Base-by-base conservation (phyloP, 768 basidiomycete species). In the Serendipita sp. region DNA sequence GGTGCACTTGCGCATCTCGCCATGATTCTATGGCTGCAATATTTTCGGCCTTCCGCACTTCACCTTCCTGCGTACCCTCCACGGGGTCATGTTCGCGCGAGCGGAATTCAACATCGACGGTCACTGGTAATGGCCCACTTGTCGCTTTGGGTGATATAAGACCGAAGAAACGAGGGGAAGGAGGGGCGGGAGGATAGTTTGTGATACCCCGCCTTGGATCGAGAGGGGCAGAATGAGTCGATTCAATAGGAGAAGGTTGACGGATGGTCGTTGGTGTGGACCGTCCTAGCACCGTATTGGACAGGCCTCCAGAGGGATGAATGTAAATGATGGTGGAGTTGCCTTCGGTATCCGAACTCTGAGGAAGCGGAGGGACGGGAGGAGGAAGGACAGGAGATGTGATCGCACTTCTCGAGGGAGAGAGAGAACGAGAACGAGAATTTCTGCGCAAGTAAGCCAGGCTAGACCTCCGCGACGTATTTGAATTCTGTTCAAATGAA, bases 71-170 rank as follows among this genome's bases (percentile, higher is more conserved):
- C 41, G 41, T 13, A 36, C 65, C 46, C 63, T 63, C 34, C 54
- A 65, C 7, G 66, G 41, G 15, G 35, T 36, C 41, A 32, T 16
- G 16, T 64, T 46, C 28, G 35, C 18, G 23, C 32, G 64, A 3
- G 10, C 3, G 3, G n/a, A 32, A 11, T 44, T 47, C 66, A 28
- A 46, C 44, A 38, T 68, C 36, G 67, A 66, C 77, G 3, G 73
- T 72, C 60, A 81, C 81, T 13, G 67, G 34, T 16, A 45, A 28
- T 4, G 44, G 38, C 2, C 30, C 28, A 18, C 15, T 23, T 56
- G 64, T 35, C 38, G 35, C 32, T 30, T 60, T 60, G 56, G 56
- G 56, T 30, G 56, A 60, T 38, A n/a, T 28, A 10, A 60, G 16
- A n/a, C 28, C 56, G 18, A 60, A 60, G 56, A 60, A 60, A 23